phyloP scores from a whole-genome alignment of 2,329 filamentous ascomycete genomes.

The Aspergillus puulaauensis region DNA sequence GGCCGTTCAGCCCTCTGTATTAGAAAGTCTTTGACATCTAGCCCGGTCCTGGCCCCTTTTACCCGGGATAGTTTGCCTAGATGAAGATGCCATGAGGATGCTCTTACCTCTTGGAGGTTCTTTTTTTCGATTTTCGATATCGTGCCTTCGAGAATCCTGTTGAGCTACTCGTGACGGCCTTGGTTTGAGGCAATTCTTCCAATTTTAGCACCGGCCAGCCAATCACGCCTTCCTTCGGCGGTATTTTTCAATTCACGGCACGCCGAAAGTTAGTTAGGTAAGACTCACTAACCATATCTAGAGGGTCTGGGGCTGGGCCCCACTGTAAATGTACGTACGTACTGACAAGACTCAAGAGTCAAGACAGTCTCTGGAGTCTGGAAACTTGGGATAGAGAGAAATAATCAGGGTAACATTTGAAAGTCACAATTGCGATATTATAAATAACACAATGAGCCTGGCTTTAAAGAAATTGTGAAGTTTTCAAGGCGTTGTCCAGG shows the following conservation, averaged over 20 bases:
- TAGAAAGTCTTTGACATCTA: background rate
- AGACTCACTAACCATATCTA: slow-evolving; percentile 1
- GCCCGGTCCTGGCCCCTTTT: background rate
- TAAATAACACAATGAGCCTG: background rate
- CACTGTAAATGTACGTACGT: background rate
- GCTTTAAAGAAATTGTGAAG: slow-evolving; percentile 8
- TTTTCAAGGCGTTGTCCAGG: background rate
- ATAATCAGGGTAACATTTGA: background rate
- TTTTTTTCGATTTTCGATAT: background rate
- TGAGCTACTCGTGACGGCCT: slow-evolving; percentile 1
- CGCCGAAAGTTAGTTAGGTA: slow-evolving; percentile 7
- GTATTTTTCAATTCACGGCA: slow-evolving; percentile 17
- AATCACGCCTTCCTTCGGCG: slow-evolving; percentile 17
- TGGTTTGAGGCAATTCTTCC: slow-evolving; percentile 19
- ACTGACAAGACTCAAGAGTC: background rate
- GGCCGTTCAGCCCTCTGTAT: slow-evolving; percentile 1
- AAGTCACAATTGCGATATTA: background rate
- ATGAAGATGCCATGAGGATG: background rate
- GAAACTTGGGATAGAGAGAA: background rate
- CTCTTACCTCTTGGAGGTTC: background rate
- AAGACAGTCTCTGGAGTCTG: background rate
- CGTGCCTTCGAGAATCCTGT: background rate
- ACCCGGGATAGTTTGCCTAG: background rate
- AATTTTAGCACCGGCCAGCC: slow-evolving; percentile 18
- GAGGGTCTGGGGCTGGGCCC: background rate